Evolutionary conservation across 257 asterid species (phyloP).

Genomic region (Solanum gandarillasii): DNA sequence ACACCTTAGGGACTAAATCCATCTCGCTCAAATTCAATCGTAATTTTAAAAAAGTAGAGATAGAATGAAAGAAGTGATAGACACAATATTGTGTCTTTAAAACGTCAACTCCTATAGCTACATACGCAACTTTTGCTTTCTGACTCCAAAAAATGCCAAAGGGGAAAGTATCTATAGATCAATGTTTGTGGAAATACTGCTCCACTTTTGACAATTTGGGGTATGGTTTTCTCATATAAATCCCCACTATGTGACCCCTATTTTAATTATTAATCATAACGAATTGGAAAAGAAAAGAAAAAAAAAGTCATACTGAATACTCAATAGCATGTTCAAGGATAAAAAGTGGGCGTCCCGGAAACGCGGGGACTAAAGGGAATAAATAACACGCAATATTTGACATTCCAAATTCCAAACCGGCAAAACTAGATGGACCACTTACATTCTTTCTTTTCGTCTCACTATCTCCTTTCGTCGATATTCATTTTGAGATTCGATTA

Average conservation of each 20-base stretch:
- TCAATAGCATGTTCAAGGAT: not conserved
- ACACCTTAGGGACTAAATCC: not conserved
- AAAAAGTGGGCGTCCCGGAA: not conserved
- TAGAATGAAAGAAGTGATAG: not conserved
- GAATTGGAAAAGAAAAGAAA: not conserved
- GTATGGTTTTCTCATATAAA: not conserved
- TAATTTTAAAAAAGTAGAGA: not conserved
- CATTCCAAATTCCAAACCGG: not conserved
- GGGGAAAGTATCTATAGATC: not conserved
- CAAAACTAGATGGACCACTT: conserved; percentile 11
- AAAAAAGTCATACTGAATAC: not conserved
- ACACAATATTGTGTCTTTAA: conserved; percentile 21
- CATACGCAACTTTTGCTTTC: not conserved
- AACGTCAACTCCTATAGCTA: conserved; percentile 24
- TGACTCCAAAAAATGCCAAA: not conserved
- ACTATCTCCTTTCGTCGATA: not conserved
- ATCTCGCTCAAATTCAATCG: fast-evolving
- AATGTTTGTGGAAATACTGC: not conserved
- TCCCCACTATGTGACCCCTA: not conserved
- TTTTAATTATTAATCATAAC: not conserved
- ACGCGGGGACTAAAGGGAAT: not conserved
- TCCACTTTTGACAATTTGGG: not conserved
- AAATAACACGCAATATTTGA: not conserved
- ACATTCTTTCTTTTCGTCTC: not conserved
- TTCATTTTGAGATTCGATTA: not conserved